Percentiles rank a stretch among this genome's conserved stretches.
Conservation (phyloP, 768 basidiomycete genomes). For the Lactarius quietus region DNA sequence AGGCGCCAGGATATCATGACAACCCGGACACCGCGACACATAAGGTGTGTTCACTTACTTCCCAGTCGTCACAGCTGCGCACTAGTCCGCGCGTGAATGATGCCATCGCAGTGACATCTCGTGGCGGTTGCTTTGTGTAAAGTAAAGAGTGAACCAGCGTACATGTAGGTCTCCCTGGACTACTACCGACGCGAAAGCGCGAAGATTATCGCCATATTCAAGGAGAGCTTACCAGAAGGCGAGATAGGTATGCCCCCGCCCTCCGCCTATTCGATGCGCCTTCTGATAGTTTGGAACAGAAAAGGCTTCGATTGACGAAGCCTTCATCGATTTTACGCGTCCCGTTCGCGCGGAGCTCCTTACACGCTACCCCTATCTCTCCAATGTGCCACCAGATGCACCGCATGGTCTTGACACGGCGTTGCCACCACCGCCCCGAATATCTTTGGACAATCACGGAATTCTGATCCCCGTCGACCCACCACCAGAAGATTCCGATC, state of each 20-base stretch:
- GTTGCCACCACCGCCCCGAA: conserved; percentile 66
- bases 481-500: conserved; percentile 18
- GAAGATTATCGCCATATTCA: conserved; percentile 83
- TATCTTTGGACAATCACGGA: conserved; percentile 60
- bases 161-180: conserved; percentile 78
- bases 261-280: background rate
- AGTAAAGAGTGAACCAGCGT: background rate
- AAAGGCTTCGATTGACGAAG: conserved; percentile 97
- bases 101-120: background rate
- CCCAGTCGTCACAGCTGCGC: background rate
- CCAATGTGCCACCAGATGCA: conserved; percentile 61
- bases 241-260: conserved; percentile 67
- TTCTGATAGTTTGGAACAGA: conserved; percentile 45
- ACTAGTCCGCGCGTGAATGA: background rate
- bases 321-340: conserved; percentile 87
- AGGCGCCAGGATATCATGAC: conserved; percentile 89
- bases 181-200: conserved; percentile 87
- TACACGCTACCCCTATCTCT: conserved; percentile 71
- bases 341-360: conserved; percentile 76
- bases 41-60: conserved; percentile 56
- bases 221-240: conserved; percentile 68
- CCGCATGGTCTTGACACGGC: conserved; percentile 71
- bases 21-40: conserved; percentile 85
- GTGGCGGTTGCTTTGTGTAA: background rate
- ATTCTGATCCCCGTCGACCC: conserved; percentile 57